A percentile compares a stretch with the other conserved stretches of the same genome.
Conservation (phyloP, 768 basidiomycete species). For the Dictyophora rubrovolvata region DNA sequence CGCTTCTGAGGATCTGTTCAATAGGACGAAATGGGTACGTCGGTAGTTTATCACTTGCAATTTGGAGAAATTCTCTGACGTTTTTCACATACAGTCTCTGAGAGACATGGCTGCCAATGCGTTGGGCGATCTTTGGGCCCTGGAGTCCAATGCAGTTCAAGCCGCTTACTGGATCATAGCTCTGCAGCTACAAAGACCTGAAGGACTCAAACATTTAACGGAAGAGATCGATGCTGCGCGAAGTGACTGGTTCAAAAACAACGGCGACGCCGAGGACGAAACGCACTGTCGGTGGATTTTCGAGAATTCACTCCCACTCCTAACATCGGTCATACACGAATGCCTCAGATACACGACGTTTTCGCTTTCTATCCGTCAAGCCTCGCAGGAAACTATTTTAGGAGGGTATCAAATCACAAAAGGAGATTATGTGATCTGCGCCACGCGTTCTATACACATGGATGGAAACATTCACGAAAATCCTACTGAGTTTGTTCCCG, state of each 20-base stretch:
- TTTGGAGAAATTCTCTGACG: background rate
- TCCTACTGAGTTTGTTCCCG: background rate
- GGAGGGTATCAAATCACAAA: constrained; percentile 12
- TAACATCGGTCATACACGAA: constrained; percentile 18
- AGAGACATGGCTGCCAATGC: constrained; percentile 12
- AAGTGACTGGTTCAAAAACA: constrained; percentile 2
- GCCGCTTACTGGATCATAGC: constrained; percentile 17
- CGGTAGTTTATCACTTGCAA: background rate
- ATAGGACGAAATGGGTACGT: background rate
- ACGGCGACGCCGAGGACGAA: constrained; percentile 7
- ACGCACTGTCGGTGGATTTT: background rate
- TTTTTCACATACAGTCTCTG: constrained; percentile 3
- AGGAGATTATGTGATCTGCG: constrained; percentile 17
- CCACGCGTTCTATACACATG: constrained; percentile 11
- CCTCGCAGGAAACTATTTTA: constrained; percentile 10
- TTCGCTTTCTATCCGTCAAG: constrained; percentile 14
- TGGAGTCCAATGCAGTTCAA: constrained; percentile 17
- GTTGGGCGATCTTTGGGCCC: constrained; percentile 15
- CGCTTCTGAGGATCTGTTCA: background rate
- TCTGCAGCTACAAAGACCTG: constrained; percentile 12
- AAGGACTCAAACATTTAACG: constrained; percentile 13
- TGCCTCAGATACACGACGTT: constrained; percentile 15
- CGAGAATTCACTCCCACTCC: constrained; percentile 11
- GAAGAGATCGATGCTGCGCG: constrained; percentile 14
- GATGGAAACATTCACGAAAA: constrained; percentile 15